Conservation (phyloP, 2,329 filamentous ascomycete genomes). For the Fulvia fulva region DNA sequence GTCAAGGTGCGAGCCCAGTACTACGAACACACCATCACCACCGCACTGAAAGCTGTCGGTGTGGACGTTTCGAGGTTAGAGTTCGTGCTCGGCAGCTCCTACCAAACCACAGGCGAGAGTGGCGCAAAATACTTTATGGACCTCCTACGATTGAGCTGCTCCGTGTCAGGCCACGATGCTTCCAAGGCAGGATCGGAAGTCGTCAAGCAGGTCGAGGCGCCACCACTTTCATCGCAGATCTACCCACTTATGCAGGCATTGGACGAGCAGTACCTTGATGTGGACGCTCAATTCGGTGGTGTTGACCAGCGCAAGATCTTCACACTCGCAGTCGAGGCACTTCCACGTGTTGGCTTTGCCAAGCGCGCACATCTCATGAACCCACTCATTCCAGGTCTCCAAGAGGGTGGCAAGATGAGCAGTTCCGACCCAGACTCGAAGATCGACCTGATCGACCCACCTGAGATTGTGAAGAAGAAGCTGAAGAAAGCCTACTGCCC, state of each 20-base stretch:
- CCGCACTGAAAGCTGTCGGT: constrained; percentile 70
- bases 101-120: constrained; percentile 62
- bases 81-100: constrained; percentile 72
- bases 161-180: constrained; percentile 73
- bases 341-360: constrained; percentile 82
- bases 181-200: constrained; percentile 90
- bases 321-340: constrained; percentile 74
- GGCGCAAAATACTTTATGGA: constrained; percentile 75
- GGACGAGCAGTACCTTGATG: constrained; percentile 83
- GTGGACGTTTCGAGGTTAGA: constrained; percentile 74
- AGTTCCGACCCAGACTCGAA: constrained; percentile 70
- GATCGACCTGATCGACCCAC: constrained; percentile 83
- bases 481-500: constrained; percentile 77
- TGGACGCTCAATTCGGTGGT: constrained; percentile 85
- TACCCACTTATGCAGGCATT: constrained; percentile 87
- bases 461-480: constrained; percentile 75
- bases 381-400: constrained; percentile 82
- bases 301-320: constrained; percentile 87
- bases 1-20: constrained; percentile 78
- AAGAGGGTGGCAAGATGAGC: constrained; percentile 74
- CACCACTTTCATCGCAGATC: constrained; percentile 67
- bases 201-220: constrained; percentile 84
- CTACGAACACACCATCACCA: constrained; percentile 73
- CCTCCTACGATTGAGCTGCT: constrained; percentile 68
- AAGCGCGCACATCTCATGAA: constrained; percentile 73